Evolutionary conservation across 352 stramenopile genomes (phyloP).

Genomic region (Pythium volutum): DNA sequence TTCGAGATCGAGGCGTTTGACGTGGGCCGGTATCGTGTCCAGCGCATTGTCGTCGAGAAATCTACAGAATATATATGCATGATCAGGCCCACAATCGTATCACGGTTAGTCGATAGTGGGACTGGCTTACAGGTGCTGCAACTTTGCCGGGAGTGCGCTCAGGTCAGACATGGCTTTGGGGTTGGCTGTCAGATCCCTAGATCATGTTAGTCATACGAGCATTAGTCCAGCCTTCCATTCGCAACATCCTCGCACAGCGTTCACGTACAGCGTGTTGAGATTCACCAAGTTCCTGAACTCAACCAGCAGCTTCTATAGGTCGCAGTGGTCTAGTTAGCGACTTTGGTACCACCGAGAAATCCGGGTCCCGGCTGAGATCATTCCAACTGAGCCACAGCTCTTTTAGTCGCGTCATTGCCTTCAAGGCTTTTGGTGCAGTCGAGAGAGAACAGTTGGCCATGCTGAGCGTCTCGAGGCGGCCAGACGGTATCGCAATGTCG

Average conservation of each 20-base stretch:
- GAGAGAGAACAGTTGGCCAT: constrained; percentile 15
- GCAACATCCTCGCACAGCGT: not conserved
- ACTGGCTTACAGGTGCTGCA: not conserved
- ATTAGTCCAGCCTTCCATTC: no score
- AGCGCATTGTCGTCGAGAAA: not conserved
- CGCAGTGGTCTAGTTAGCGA: not conserved
- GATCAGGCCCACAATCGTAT: no score
- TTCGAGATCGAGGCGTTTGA: not conserved
- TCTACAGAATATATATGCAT: not conserved
- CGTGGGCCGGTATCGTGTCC: not conserved
- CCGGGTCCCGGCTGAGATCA: constrained; percentile 5
- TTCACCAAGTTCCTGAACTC: not conserved
- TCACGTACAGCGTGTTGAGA: constrained; percentile 1
- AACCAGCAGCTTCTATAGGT: not conserved
- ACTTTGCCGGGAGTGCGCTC: not conserved
- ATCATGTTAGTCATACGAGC: no score
- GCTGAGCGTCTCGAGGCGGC: not conserved
- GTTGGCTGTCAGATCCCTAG: not conserved
- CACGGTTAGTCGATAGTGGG: not conserved
- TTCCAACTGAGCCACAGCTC: not conserved
- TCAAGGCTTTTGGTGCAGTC: not conserved
- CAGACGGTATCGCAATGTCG: not conserved
- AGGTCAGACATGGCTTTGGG: no score
- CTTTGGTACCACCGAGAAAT: constrained; percentile 7
- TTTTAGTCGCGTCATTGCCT: not conserved